A percentile compares a stretch with the other conserved stretches of the same genome.
Evolutionary conservation across 768 basidiomycete species (phyloP).

Genomic region (Kwoniella sp.): DNA sequence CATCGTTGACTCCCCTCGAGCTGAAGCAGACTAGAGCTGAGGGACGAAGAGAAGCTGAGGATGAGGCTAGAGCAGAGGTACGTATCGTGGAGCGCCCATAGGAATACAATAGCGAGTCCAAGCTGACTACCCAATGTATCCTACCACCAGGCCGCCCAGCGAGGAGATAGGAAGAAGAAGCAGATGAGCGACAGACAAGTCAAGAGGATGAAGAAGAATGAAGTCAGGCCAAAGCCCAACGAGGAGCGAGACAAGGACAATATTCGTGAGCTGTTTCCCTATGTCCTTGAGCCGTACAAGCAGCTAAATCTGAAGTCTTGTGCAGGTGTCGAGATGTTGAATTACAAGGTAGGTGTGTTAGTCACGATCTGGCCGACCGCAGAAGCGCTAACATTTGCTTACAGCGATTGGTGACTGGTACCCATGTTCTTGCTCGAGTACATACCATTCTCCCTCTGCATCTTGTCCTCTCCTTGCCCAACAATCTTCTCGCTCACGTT

Average conservation of each 20-base stretch:
- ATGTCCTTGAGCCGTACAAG: background rate
- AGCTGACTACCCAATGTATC: background rate
- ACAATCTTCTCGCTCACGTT: slow-evolving; percentile 88
- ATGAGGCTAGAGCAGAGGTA: slow-evolving; percentile 62
- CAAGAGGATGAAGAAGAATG: slow-evolving; percentile 54
- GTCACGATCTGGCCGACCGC: background rate
- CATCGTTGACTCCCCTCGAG: slow-evolving; percentile 81
- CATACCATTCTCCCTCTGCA: slow-evolving; percentile 83
- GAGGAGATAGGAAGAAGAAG: slow-evolving; percentile 56
- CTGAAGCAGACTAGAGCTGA: slow-evolving; percentile 83
- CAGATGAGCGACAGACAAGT: slow-evolving; percentile 55
- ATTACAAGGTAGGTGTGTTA: slow-evolving; percentile 72
- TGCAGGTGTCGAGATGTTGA: slow-evolving; percentile 77
- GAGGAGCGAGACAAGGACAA: slow-evolving; percentile 57
- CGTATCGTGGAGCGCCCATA: slow-evolving; percentile 1
- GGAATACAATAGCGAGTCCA: too few relatives aligned
- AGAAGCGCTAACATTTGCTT: background rate
- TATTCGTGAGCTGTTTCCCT: slow-evolving; percentile 56
- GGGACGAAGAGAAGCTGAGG: slow-evolving; percentile 78
- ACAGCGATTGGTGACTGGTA: slow-evolving; percentile 76
- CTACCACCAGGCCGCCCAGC: slow-evolving; percentile 12
- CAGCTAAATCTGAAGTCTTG: background rate
- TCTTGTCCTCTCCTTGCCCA: slow-evolving; percentile 89
- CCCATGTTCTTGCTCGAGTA: slow-evolving; percentile 86
- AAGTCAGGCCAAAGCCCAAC: slow-evolving; percentile 35